phyloP scores from a whole-genome alignment of 768 basidiomycete genomes.

The Russula sp. region DNA sequence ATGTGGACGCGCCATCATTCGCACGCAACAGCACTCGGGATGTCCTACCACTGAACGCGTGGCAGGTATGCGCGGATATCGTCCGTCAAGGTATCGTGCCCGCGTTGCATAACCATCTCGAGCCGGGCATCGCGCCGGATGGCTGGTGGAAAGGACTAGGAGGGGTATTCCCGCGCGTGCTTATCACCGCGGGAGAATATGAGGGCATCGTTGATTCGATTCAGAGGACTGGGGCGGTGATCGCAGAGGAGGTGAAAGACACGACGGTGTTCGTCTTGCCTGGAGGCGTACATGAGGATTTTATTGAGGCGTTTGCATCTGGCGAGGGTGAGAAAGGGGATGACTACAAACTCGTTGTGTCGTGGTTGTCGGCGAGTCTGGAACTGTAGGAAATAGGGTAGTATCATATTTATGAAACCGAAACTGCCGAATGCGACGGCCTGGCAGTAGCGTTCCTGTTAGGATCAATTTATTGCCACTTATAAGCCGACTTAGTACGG shows the following conservation, averaged over 20 bases:
- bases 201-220: slow-evolving; percentile 13
- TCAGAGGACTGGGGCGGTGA: background rate
- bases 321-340: slow-evolving; percentile 12
- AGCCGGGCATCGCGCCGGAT: slow-evolving; percentile 3
- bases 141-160: slow-evolving; percentile 12
- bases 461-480: too few species aligned
- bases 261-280: slow-evolving; percentile 8
- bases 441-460: too few species aligned
- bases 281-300: slow-evolving; percentile 25
- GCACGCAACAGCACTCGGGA: slow-evolving; percentile 6
- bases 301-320: background rate
- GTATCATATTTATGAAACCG: too few species aligned
- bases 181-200: slow-evolving; percentile 3
- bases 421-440: too few species aligned
- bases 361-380: background rate
- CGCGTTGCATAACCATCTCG: slow-evolving; percentile 4
- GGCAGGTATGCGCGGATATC: background rate
- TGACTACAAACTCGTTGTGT: slow-evolving; percentile 1
- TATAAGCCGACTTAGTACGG: too few species aligned
- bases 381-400: background rate
- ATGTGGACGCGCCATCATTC: slow-evolving; percentile 12
- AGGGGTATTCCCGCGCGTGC: background rate
- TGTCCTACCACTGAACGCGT: background rate
- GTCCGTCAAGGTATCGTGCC: slow-evolving; percentile 5
- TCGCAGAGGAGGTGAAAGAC: slow-evolving; percentile 3